A percentile compares a stretch with the other conserved stretches of the same genome.
phyloP scores from a whole-genome alignment of 768 basidiomycete genomes.

The Hirschioporus abietinus region DNA sequence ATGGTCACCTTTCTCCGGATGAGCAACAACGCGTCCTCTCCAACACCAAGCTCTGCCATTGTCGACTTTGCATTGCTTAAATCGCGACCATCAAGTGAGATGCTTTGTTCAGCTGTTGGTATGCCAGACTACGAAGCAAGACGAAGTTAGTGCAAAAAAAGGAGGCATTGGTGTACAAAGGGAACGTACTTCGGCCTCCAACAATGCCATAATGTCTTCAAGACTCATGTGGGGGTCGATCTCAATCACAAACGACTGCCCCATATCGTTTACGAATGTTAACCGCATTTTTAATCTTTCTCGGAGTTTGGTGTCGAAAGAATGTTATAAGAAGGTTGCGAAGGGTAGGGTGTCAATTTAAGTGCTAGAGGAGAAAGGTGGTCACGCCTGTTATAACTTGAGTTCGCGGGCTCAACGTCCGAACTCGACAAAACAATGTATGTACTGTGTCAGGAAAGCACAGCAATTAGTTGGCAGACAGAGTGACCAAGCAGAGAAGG shows the following conservation, averaged over 20 bases:
- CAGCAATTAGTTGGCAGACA: neutral
- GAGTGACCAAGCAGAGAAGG: neutral
- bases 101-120: conserved; percentile 63
- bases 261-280: conserved; percentile 66
- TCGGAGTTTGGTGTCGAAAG: conserved; percentile 1
- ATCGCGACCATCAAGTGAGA: conserved; percentile 63
- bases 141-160: neutral
- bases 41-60: conserved; percentile 60
- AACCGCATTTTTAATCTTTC: conserved; percentile 47
- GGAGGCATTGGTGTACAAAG: neutral
- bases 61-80: conserved; percentile 63
- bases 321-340: conserved; percentile 3
- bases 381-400: neutral
- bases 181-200: conserved; percentile 88
- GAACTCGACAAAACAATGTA: neutral
- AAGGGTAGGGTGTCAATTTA: neutral
- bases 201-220: conserved; percentile 85
- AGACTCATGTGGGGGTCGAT: conserved; percentile 89
- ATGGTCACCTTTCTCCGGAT: conserved; percentile 56
- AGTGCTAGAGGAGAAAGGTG: neutral
- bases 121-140: conserved; percentile 58
- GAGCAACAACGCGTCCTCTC: conserved; percentile 58
- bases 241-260: conserved; percentile 63
- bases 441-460: neutral
- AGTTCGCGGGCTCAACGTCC: neutral